Evolutionary conservation across 495 filamentous ascomycete species (phyloP).

Genomic region (Clavariopsis aquatica): DNA sequence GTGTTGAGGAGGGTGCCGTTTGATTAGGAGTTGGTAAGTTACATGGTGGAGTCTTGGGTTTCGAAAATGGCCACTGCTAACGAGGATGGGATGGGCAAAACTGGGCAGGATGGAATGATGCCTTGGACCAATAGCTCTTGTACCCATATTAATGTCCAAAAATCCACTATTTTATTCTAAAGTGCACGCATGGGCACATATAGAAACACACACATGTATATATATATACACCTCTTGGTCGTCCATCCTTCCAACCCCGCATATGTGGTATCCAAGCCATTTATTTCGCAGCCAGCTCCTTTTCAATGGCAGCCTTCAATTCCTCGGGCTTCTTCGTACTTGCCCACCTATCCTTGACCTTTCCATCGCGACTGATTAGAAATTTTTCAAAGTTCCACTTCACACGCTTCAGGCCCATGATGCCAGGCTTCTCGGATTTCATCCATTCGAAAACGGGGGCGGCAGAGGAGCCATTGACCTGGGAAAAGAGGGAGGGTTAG

Average conservation of each 20-base stretch:
- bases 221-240: too few species aligned
- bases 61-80: background rate
- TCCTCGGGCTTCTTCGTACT: conserved; percentile 81
- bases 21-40: conserved; percentile 55
- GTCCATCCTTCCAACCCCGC: too few species aligned
- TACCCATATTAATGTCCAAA: background rate
- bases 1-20: conserved; percentile 85
- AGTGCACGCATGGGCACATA: too few species aligned
- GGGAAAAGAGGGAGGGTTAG: background rate
- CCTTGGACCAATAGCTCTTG: background rate
- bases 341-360: conserved; percentile 79
- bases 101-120: background rate
- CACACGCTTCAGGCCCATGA: conserved; percentile 81
- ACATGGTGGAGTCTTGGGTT: background rate
- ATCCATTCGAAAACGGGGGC: conserved; percentile 84
- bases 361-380: conserved; percentile 79
- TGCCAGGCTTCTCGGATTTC: conserved; percentile 79
- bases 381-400: conserved; percentile 99
- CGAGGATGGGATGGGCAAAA: background rate
- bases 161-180: too few species aligned
- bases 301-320: conserved; percentile 70
- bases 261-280: background rate
- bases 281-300: conserved; percentile 58
- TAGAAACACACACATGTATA: too few species aligned
- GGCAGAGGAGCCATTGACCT: conserved; percentile 81